Evolutionary conservation across 2,329 filamentous ascomycete species (phyloP), one percentile per base, ranked within the genome.

Genomic region (Colletotrichum destructivum): DNA sequence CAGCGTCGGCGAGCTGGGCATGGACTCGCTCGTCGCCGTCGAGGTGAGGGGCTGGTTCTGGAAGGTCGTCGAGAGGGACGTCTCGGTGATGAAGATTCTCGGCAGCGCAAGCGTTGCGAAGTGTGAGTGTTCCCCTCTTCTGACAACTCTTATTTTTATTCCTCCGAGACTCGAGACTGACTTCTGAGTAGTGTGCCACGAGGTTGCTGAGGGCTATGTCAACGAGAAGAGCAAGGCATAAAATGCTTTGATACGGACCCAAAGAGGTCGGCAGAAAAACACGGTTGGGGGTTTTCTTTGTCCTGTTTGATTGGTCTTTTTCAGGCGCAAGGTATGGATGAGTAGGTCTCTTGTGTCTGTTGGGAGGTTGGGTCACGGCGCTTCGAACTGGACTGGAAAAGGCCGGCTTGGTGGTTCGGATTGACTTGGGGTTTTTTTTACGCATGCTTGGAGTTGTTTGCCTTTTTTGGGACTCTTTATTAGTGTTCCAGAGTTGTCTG

Each of bases 11-110:
- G 82, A 84, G 42, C 73, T 76, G 47, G 79, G 79, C 47, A 72
- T 78, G 47, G 77, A 80, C 69, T 77, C 77, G 26, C 74, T 81
- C 4, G 74, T 78, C 2, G 78, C 77, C 11, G 73, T 78, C n/a
- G 78, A 77, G 80, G 83, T 84, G 6, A 82, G 85, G 4, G 78
- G 82, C 4, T 88, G 86, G 86, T 86, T 87, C 69, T 65, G 82
- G 47, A 86, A 84, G 72, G 79, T 84, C 57, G 59, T 87, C 0
- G 74, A 81, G 2, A 76, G 83, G 3, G 83, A 87, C 55, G 78
- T 88, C 2, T 83, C 85, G 0, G 81, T 87, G 1, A 77, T 88
- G 35, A 86, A 85, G 72, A 79, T 88, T 47, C 73, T 87, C 4
- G 78, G 82, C 11, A 82, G 81, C 9, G 75, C 68, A 5, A 76